Conservation (phyloP, 179 eudicot species). For the Pouteria campechiana region DNA sequence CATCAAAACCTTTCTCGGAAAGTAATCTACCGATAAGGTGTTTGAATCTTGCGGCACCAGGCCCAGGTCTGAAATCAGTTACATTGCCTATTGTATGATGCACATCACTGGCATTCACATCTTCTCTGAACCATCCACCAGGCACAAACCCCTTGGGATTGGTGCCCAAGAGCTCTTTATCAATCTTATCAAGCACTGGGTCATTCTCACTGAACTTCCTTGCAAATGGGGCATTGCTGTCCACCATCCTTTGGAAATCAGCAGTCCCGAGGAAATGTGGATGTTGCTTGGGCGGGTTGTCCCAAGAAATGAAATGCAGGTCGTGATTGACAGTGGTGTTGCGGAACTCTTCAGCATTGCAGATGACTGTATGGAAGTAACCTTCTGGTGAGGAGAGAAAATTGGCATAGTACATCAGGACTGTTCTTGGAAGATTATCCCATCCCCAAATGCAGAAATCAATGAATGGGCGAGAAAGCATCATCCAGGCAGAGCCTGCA, state of each 20-base stretch:
- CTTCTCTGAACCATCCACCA: slow-evolving; percentile 36
- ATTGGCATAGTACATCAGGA: slow-evolving; percentile 65
- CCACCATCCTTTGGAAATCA: slow-evolving; percentile 44
- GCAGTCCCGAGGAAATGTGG: slow-evolving; percentile 42
- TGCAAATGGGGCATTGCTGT: slow-evolving; percentile 59
- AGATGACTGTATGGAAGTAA: slow-evolving; percentile 61
- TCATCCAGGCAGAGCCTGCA: slow-evolving; percentile 83
- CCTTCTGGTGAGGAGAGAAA: slow-evolving; percentile 71
- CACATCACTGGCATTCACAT: slow-evolving; percentile 2
- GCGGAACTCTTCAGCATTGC: slow-evolving; percentile 45
- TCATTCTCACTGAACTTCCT: slow-evolving; percentile 40
- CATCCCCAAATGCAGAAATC: slow-evolving; percentile 68
- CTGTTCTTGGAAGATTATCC: slow-evolving; percentile 56
- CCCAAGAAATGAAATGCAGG: slow-evolving; percentile 69
- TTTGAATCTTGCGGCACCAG: slow-evolving; percentile 46
- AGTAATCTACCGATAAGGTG: slow-evolving; percentile 35
- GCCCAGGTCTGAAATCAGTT: slow-evolving; percentile 39
- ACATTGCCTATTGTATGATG: slow-evolving; percentile 15
- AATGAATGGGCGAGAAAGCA: slow-evolving; percentile 57
- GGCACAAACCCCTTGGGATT: slow-evolving; percentile 39
- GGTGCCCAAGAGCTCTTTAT: slow-evolving; percentile 37
- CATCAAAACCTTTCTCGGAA: slow-evolving; percentile 31
- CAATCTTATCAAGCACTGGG: slow-evolving; percentile 40
- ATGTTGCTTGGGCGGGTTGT: slow-evolving; percentile 66
- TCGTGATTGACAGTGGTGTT: slow-evolving; percentile 66